Percentiles rank a stretch among this genome's conserved stretches.
Conservation (phyloP, 1,284 basidiomycete genomes). For the Coniferiporia weirii region DNA sequence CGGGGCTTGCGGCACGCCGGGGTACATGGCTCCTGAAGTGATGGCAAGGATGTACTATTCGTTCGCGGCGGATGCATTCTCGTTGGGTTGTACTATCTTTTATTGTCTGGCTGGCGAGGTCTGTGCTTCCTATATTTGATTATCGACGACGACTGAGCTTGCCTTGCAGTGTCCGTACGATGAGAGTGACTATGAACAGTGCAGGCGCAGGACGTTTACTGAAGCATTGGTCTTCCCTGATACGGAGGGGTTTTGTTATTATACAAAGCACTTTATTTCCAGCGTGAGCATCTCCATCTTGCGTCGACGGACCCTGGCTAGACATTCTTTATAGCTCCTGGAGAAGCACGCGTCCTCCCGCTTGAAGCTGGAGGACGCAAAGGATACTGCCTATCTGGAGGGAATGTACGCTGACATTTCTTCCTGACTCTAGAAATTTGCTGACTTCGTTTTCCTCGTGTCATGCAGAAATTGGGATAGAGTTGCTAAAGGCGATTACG, state of each 20-base stretch:
- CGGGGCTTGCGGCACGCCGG: not conserved
- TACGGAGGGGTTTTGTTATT: not conserved
- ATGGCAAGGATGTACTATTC: not conserved
- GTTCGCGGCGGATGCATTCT: not conserved
- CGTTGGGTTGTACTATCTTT: not conserved
- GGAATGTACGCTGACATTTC: not conserved
- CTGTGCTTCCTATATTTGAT: not conserved
- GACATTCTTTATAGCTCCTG: not conserved
- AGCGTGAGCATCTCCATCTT: not conserved
- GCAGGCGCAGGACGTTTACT: not conserved
- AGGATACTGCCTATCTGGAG: not conserved
- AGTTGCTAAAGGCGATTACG: not conserved
- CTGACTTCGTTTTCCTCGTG: not conserved
- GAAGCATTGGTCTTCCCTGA: not conserved
- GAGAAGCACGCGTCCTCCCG: not conserved
- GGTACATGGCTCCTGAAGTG: not conserved
- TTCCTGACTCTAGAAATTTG: not conserved
- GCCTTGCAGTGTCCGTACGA: not conserved
- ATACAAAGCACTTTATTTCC: not conserved
- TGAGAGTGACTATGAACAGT: not conserved
- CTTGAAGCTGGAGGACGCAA: not conserved
- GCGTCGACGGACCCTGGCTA: not conserved
- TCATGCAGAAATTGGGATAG: not conserved
- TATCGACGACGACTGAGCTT: not conserved
- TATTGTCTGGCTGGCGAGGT: not conserved